phyloP scores from a whole-genome alignment of 352 stramenopile genomes.

The Phytophthora pisi region DNA sequence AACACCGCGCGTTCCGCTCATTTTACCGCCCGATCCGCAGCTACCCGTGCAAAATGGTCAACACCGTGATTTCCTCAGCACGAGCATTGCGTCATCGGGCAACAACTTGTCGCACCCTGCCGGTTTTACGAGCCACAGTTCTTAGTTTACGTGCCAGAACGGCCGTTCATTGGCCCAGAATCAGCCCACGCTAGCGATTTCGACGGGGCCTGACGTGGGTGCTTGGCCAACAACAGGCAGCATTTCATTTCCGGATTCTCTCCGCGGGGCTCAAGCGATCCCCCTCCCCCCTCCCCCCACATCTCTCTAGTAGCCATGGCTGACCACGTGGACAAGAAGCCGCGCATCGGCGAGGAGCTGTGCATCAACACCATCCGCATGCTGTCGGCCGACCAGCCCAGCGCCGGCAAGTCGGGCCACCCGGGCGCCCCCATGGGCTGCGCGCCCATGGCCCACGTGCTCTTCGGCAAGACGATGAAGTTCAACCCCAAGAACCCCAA shows the following conservation, averaged over 20 bases:
- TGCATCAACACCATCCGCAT: slow-evolving; percentile 99
- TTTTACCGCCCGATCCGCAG: too few relatives aligned
- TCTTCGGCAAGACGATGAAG: slow-evolving; percentile 94
- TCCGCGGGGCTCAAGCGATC: slow-evolving; percentile 40
- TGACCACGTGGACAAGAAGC: slow-evolving; percentile 85
- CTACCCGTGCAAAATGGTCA: slow-evolving; percentile 3
- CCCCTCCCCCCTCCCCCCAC: slow-evolving; percentile 5
- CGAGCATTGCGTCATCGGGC: slow-evolving; percentile 26
- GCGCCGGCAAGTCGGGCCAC: slow-evolving; percentile 98
- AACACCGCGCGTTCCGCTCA: too few relatives aligned
- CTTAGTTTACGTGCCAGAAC: slow-evolving; percentile 11
- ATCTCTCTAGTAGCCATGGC: slow-evolving; percentile 48
- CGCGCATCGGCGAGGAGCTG: slow-evolving; percentile 79
- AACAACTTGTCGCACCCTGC: slow-evolving; percentile 6
- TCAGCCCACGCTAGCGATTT: slow-evolving; percentile 8
- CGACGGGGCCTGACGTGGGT: slow-evolving; percentile 18
- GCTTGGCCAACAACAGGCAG: slow-evolving; percentile 26
- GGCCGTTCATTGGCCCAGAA: slow-evolving; percentile 22
- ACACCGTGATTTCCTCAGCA: slow-evolving; percentile 9
- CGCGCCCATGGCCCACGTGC: slow-evolving; percentile 97
- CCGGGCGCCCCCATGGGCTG: slow-evolving; percentile 98
- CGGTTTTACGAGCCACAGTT: neutral
- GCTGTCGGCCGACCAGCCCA: slow-evolving; percentile 97
- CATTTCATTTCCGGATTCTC: slow-evolving; percentile 51
- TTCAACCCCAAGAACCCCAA: slow-evolving; percentile 88